Base-by-base conservation (phyloP, 495 filamentous ascomycete genomes). In the Penicillium alfredii region DNA sequence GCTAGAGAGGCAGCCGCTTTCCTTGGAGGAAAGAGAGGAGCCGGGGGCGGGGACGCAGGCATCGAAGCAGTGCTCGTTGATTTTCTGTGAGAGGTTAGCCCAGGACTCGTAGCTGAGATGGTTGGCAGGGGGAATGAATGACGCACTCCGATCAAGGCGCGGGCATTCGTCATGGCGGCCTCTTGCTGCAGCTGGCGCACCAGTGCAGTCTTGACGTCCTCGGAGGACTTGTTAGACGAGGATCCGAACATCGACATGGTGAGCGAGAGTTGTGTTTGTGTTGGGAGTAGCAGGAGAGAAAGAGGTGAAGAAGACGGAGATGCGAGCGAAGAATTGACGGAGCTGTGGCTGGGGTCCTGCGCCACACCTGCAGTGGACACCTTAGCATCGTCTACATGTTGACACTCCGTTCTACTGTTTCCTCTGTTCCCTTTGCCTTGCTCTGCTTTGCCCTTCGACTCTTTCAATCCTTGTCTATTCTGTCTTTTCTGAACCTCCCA, bases 41-140 rank as follows among this genome's bases (percentile, higher is more conserved):
- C 87, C 82, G 35, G 92, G 92, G 49, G 88, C 80, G 17, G 89
- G 81, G 25, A 98, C 70, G 68, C 92, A 98, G 56, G 81, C 81
- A 22, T 90, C 78, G 77, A 94, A 97, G 76, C 92, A 98, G 72
- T 93, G 81, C 58, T 90, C 80, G 73, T 96, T 94, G 62, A 97
- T 73, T 82, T 88, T 94, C 92, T 97, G 47, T 27, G 8, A 24
- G 11, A 9, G 11, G 11, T n/a, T n/a, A n/a, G n/a, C n/a, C n/a
- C n/a, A 40, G 27, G 12, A 7, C 22, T 16, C 20, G 33, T 33
- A 12, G 20, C 33, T 12, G 13, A 18, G 19, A 16, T 18, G 20
- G 20, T 1, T 17, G 11, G 10, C 11, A 14, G 24, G 18, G 24
- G 22, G 11, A 35, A 13, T 29, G 25, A 30, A 35, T 46, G 35